A percentile compares a stretch with the other conserved stretches of the same genome.
phyloP scores from a whole-genome alignment of 116 monocot genomes.

The Posidonia oceanica region DNA sequence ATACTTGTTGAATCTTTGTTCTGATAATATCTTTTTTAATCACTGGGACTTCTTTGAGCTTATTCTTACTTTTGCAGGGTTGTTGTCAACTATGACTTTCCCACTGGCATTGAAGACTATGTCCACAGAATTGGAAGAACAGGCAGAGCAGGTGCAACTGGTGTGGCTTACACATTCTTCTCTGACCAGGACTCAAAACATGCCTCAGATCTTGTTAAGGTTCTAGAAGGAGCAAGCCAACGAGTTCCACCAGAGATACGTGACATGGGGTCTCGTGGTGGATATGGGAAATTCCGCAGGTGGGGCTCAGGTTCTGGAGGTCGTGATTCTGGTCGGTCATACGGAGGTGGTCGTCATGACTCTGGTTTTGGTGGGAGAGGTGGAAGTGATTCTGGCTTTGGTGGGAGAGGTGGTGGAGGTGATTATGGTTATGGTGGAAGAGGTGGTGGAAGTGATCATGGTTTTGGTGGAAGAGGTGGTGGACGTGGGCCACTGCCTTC shows the following conservation, averaged over 20 bases:
- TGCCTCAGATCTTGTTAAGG: slow-evolving; percentile 77
- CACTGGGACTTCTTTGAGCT: no score
- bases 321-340: slow-evolving; percentile 19
- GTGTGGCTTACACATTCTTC: slow-evolving; percentile 78
- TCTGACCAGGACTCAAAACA: slow-evolving; percentile 66
- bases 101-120: slow-evolving; percentile 88
- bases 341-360: slow-evolving; percentile 19
- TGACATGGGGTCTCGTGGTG: slow-evolving; percentile 48
- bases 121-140: slow-evolving; percentile 93
- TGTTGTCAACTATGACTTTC: slow-evolving; percentile 90
- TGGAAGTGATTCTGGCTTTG: background rate
- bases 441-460: background rate
- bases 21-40: no score
- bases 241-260: slow-evolving; percentile 59
- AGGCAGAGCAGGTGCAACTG: slow-evolving; percentile 79
- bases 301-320: slow-evolving; percentile 29
- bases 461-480: slow-evolving; percentile 12
- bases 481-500: slow-evolving; percentile 11
- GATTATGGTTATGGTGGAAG: slow-evolving; percentile 8
- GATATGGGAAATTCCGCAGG: slow-evolving; percentile 33
- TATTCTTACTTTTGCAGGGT: slow-evolving; percentile 32
- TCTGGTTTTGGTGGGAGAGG: slow-evolving; percentile 17
- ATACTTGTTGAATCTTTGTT: no score
- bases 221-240: slow-evolving; percentile 67
- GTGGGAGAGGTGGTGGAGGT: slow-evolving; percentile 8